These are phyloP conservation scores for Penicillium occitanis DNA, from an alignment of 2,329 filamentous ascomycete species.

Conservation along the genomic window DNA sequence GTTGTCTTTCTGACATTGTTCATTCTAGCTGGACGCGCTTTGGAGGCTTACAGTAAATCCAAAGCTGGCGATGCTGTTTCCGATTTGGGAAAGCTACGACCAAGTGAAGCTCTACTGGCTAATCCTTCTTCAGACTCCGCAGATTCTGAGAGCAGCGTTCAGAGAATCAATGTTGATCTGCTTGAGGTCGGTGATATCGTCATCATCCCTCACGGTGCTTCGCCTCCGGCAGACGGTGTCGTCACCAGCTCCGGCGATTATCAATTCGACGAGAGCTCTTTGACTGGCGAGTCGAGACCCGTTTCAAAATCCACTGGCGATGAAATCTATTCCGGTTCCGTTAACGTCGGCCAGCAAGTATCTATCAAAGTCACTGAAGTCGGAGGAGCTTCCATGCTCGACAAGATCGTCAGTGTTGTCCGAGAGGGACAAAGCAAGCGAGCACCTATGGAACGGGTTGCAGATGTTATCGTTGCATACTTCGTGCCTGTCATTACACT, in stretches of 20 bases:
- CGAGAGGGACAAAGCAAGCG: slow-evolving; percentile 52
- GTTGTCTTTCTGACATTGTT: slow-evolving; percentile 92
- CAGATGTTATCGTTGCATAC: slow-evolving; percentile 50
- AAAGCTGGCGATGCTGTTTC: slow-evolving; percentile 85
- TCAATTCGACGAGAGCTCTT: slow-evolving; percentile 82
- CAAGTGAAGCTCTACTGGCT: slow-evolving; percentile 72
- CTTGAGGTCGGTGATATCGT: slow-evolving; percentile 75
- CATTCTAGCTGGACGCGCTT: slow-evolving; percentile 61
- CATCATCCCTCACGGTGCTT: slow-evolving; percentile 72
- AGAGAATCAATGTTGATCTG: slow-evolving; percentile 62
- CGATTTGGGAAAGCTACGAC: slow-evolving; percentile 73
- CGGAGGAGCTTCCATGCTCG: slow-evolving; percentile 51
- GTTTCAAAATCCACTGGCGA: slow-evolving; percentile 46
- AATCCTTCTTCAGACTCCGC: slow-evolving; percentile 21
- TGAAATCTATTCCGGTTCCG: slow-evolving; percentile 48
- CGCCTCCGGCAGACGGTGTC: slow-evolving; percentile 78
- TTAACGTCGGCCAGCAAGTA: slow-evolving; percentile 50
- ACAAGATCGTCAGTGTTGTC: slow-evolving; percentile 51
- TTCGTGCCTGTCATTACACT: slow-evolving; percentile 52
- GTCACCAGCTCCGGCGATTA: slow-evolving; percentile 58
- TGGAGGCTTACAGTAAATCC: slow-evolving; percentile 86
- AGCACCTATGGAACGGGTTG: slow-evolving; percentile 50
- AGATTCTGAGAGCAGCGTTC: slow-evolving; percentile 25
- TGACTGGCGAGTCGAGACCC: slow-evolving; percentile 62
- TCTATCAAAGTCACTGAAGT: slow-evolving; percentile 45